Base-by-base conservation (phyloP, 2,329 filamentous ascomycete genomes). In the Bipolaris oryzae region DNA sequence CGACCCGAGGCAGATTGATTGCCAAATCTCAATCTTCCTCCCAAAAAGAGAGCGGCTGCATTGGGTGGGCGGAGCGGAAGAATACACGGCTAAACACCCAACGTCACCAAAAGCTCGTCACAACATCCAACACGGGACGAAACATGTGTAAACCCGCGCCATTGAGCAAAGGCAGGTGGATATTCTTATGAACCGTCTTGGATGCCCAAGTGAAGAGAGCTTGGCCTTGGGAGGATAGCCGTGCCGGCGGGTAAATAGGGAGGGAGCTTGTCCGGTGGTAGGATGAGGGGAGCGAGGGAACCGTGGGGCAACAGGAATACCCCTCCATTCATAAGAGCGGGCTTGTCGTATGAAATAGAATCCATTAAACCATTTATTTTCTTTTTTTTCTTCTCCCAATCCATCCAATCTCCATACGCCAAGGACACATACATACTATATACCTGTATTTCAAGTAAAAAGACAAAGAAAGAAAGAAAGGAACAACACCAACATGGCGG, bases 181-280 rank as follows among this genome's bases (percentile, higher is more conserved):
- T 31, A 33, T 45, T 16, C n/a, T 38, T 37, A 57, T 59, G 60
- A 54, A 56, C 39, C 51, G 60, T 60, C 56, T 60, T 62, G 58
- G 55, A 47, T 51, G 42, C n/a, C 42, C 61, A 62, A 55, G 53
- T 55, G 60, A 58, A 45, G 46, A 49, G 35, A 42, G 60, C 55
- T 57, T 66, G 61, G 66, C 57, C 58, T 5, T 42, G 50, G 60
- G 67, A 64, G 68, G 68, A 56, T 53, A 58, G 61, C 56, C 63
- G 66, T 68, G 55, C 71, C 72, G 72, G 61, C 69, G 73, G 73
- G 58, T 75, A 76, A 75, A 63, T 60, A 55, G 62, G 53, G 54
- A 54, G 55, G 37, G 37, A 57, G 50, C 50, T 60, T 55, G 58
- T 62, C 61, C 57, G 45, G 45, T 35, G 33, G 45, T 20, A 48